Percentiles rank a stretch among this genome's conserved stretches.
These are phyloP conservation scores for Trametes cubensis DNA, from an alignment of 768 basidiomycete genomes.

Conservation along the genomic window DNA sequence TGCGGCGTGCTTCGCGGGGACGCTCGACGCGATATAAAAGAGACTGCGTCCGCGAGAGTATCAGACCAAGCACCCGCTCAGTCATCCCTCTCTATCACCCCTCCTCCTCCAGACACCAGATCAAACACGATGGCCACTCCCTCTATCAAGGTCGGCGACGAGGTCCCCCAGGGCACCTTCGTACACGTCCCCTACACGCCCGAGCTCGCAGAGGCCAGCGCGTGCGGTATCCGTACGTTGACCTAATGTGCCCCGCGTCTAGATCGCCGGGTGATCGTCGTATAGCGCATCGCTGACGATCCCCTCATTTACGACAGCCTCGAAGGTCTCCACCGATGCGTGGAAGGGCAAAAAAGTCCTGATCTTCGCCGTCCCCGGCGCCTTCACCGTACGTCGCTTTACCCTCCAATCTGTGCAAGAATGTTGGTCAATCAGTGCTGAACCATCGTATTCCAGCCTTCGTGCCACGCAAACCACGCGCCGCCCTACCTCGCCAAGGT, in stretches of 20 bases:
- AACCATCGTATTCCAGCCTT: conserved; percentile 22
- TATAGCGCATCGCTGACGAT: neutral
- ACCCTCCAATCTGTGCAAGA: no score
- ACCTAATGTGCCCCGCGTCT: neutral
- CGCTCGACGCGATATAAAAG: conserved; percentile 11
- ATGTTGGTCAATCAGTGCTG: no score
- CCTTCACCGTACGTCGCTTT: conserved; percentile 63
- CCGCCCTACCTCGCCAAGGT: conserved; percentile 63
- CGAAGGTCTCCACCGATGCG: conserved; percentile 53
- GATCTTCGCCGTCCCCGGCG: conserved; percentile 75
- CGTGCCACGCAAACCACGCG: conserved; percentile 45
- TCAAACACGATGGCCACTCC: conserved; percentile 12
- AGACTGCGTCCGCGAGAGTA: neutral
- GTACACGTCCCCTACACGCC: conserved; percentile 59
- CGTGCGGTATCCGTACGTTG: conserved; percentile 66
- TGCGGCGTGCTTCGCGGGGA: conserved; percentile 1
- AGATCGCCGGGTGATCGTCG: conserved; percentile 6
- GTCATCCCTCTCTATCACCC: neutral
- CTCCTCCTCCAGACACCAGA: neutral
- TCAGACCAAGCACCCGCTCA: conserved; percentile 1
- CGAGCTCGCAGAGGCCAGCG: conserved; percentile 64
- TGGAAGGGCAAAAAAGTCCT: conserved; percentile 86
- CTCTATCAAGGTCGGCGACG: conserved; percentile 54
- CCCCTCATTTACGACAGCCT: conserved; percentile 40
- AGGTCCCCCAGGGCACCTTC: conserved; percentile 50